phyloP scores from a whole-genome alignment of 345 rosid genomes.

The Pistacia vera region DNA sequence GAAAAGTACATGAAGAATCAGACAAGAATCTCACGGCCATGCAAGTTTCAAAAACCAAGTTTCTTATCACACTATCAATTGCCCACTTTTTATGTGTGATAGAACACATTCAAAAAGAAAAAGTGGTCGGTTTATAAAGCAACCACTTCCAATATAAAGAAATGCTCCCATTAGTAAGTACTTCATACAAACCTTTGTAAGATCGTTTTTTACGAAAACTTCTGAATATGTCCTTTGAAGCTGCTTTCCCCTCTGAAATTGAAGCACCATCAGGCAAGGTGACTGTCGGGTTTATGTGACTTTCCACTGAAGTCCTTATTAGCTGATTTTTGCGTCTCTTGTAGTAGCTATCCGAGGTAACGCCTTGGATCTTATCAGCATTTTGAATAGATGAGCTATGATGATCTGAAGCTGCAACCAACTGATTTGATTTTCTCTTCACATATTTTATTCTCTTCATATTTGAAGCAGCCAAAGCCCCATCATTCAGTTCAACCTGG shows the following conservation, averaged over 20 bases:
- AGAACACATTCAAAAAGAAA: not conserved
- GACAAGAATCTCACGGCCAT: slow-evolving; percentile 3
- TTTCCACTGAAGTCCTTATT: slow-evolving; percentile 62
- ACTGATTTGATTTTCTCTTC: slow-evolving; percentile 80
- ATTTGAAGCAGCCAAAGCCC: slow-evolving; percentile 38
- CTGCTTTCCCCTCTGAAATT: slow-evolving; percentile 38
- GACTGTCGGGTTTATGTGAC: slow-evolving; percentile 31
- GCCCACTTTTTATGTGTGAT: not conserved
- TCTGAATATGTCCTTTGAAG: slow-evolving; percentile 41
- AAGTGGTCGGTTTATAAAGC: not conserved
- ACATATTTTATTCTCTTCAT: slow-evolving; percentile 58
- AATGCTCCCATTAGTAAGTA: not conserved
- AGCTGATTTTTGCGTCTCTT: slow-evolving; percentile 88
- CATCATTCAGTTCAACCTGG: slow-evolving; percentile 41
- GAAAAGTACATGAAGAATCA: not conserved
- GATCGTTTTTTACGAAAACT: slow-evolving; percentile 43
- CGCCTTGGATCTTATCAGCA: slow-evolving; percentile 38
- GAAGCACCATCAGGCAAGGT: slow-evolving; percentile 34
- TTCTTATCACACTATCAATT: slow-evolving; percentile 5
- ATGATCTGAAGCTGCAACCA: slow-evolving; percentile 72
- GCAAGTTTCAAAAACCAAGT: not conserved
- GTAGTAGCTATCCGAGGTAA: slow-evolving; percentile 65
- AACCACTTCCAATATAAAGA: not conserved
- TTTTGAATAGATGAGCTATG: slow-evolving; percentile 25
- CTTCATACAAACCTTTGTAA: slow-evolving; percentile 43